Conservation (phyloP, 73 alveolate species). For the Paramecium sexaurelia region DNA sequence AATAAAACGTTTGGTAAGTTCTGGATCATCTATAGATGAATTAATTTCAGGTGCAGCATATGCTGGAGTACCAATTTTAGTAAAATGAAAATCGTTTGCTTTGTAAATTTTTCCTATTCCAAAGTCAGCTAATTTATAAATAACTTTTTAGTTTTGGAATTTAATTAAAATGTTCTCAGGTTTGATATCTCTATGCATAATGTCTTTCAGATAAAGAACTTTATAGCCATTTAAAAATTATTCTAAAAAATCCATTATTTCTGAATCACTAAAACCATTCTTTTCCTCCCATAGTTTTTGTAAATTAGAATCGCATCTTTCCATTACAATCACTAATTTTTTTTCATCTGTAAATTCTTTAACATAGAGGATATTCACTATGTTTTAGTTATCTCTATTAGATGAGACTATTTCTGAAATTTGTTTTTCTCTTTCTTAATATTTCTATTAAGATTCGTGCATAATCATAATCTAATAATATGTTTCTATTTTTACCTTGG, state of each 20-base stretch:
- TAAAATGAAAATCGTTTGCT: slow-evolving; percentile 42
- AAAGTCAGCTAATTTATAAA: neutral
- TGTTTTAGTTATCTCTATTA: neutral
- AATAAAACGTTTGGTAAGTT: neutral
- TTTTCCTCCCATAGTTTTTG: neutral
- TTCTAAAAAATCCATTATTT: neutral
- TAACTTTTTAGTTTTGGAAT: neutral
- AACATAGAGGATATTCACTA: neutral
- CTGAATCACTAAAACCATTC: neutral
- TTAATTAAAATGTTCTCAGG: slow-evolving; percentile 33
- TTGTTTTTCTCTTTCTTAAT: neutral
- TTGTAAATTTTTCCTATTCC: slow-evolving; percentile 9
- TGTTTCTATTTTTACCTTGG: neutral
- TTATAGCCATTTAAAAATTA: slow-evolving; percentile 45
- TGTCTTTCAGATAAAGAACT: neutral
- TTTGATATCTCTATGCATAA: slow-evolving; percentile 62
- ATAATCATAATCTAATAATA: neutral
- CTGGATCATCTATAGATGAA: neutral
- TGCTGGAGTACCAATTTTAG: slow-evolving; percentile 57
- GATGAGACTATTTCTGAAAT: neutral
- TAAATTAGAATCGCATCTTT: neutral
- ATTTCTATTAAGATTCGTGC: neutral
- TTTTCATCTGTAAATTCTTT: neutral
- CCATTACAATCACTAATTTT: neutral
- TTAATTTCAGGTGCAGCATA: neutral